Conservation (phyloP, 352 stramenopile species). For the Aphanomyces cochlioides region DNA sequence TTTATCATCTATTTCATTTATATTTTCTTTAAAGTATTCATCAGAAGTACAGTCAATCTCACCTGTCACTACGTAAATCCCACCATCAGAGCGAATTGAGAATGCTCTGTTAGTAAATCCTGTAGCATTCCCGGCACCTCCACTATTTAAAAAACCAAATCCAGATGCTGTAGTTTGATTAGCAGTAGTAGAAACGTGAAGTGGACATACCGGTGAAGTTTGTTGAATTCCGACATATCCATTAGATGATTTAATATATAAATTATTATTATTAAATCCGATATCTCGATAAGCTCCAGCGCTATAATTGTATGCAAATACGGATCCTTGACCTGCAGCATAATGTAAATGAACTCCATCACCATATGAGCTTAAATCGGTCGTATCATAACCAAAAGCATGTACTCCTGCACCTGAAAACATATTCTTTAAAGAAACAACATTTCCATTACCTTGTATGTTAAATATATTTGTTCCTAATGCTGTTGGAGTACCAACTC, state of each 20-base stretch:
- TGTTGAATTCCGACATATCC: background rate
- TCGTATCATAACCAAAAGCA: background rate
- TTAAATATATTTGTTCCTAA: background rate
- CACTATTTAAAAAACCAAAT: conserved; percentile 1
- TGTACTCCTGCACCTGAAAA: background rate
- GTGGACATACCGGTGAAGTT: conserved; percentile 4
- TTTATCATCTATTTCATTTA: conserved; percentile 6
- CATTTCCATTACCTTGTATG: background rate
- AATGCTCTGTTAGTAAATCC: conserved; percentile 9
- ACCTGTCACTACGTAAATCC: background rate
- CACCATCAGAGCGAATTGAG: background rate
- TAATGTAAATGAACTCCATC: conserved; percentile 6
- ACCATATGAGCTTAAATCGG: conserved; percentile 20
- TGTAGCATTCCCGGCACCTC: background rate
- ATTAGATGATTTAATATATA: conserved; percentile 19
- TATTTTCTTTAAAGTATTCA: conserved; percentile 20
- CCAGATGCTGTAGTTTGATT: conserved; percentile 14
- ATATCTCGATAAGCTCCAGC: conserved; percentile 11
- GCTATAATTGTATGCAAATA: background rate
- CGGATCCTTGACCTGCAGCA: background rate
- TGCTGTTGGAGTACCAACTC: background rate
- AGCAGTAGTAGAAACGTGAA: background rate
- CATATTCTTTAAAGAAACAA: background rate
- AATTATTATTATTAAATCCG: conserved; percentile 17
- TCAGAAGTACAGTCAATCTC: conserved; percentile 2